A percentile compares a stretch with the other conserved stretches of the same genome.
Evolutionary conservation across 2,329 filamentous ascomycete genomes (phyloP).

Genomic region (Coleophoma cylindrospora): DNA sequence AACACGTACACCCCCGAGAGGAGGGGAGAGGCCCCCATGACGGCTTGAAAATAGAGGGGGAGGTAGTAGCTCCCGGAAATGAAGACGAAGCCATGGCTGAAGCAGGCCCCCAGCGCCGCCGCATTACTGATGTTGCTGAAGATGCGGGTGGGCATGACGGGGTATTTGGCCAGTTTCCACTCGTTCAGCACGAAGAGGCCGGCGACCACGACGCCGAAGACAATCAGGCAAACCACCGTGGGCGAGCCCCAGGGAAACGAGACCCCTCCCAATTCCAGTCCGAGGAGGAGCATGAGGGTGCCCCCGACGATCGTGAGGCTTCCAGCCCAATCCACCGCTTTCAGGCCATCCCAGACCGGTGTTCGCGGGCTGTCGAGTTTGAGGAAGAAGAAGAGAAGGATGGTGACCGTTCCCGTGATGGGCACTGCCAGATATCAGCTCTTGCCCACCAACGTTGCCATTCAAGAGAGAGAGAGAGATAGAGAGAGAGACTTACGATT

Average conservation of each 20-base stretch:
- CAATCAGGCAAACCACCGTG: constrained; percentile 42
- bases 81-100: constrained; percentile 60
- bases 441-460: too few species aligned
- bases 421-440: constrained; percentile 6
- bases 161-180: constrained; percentile 67
- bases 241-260: constrained; percentile 50
- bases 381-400: constrained; percentile 56
- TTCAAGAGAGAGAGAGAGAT: too few species aligned
- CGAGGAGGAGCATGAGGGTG: constrained; percentile 81
- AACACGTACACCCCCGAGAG: constrained; percentile 74
- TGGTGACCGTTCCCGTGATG: constrained; percentile 29
- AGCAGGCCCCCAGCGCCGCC: constrained; percentile 61
- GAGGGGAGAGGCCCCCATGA: constrained; percentile 43
- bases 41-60: constrained; percentile 70
- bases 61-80: constrained; percentile 18
- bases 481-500: constrained; percentile 7
- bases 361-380: constrained; percentile 64
- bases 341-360: constrained; percentile 54
- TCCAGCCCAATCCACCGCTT: constrained; percentile 56
- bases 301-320: constrained; percentile 60
- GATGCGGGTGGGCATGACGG: constrained; percentile 70
- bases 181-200: constrained; percentile 64
- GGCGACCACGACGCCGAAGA: constrained; percentile 54
- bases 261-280: constrained; percentile 79
- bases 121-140: constrained; percentile 65